Evolutionary conservation across 495 filamentous ascomycete species (phyloP), one percentile per base, ranked within the genome.

Genomic region (Bacidia gigantensis): DNA sequence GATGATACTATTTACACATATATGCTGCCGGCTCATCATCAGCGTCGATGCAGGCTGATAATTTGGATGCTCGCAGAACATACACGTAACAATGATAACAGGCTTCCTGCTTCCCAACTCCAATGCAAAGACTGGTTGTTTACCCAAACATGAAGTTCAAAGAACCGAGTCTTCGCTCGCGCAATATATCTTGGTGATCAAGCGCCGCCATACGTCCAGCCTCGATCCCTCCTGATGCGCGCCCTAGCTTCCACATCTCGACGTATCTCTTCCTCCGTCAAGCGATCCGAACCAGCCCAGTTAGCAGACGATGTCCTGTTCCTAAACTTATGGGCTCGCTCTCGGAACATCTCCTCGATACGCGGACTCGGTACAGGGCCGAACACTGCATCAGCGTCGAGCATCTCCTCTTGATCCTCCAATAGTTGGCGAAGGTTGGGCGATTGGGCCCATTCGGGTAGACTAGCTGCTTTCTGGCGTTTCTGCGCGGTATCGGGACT

Each of bases 311-410:
- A 92, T 26, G 89, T 95, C 21, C 92, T 72, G 24, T 82, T 80
- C 22, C 93, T 75, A 71, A 94, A 97, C 64, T 84, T 82, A 67
- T 86, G 82, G 65, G 83, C 78, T 55, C 84, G 74, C 49, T 86
- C 84, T 62, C 86, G 86, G 70, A 99, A 99, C 42, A 95, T 87
- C 59, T 96, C 89, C 61, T 99, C 92, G 76, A 99, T 86, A 55
- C 85, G 81, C 61, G 96, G 76, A 29, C 84, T 84, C 11, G 75
- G 82, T 44, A 92, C 84, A 1, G 86, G 83, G 1, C 92, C 92
- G 61, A 99, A 99, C 29, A 99, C 81, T 17, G 80, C 74, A 62
- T 90, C 84, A 1, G 87, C 86, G 62, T 97, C 87, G 40, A 58
- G 42, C 52, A 86, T 73, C 17, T 78, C 72, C 63, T 99, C 89